These are phyloP conservation scores for Calonectria pseudoreteaudii DNA, from an alignment of 2,329 filamentous ascomycete genomes.

Conservation along the genomic window DNA sequence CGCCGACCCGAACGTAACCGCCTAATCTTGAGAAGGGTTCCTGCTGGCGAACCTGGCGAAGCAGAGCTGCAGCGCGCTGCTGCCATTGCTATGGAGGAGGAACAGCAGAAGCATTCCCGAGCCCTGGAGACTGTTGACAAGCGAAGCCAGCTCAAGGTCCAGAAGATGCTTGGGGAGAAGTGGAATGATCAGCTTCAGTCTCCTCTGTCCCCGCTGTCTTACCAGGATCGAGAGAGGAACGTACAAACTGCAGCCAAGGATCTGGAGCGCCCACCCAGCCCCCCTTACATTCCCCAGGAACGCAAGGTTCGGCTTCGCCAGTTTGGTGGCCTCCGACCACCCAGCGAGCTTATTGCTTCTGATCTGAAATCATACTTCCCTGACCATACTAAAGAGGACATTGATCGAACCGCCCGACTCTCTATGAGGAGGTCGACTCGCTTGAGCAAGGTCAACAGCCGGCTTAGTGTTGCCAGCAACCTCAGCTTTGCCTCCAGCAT, in stretches of 20 bases:
- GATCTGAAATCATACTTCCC: conserved; percentile 98
- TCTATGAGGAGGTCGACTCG: conserved; percentile 92
- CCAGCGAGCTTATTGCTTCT: conserved; percentile 96
- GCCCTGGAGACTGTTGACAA: conserved; percentile 75
- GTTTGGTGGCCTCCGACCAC: conserved; percentile 92
- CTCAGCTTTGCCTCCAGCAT: conserved; percentile 93
- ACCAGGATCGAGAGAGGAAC: conserved; percentile 76
- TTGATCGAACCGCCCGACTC: conserved; percentile 93
- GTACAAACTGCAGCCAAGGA: conserved; percentile 70
- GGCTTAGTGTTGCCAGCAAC: conserved; percentile 93
- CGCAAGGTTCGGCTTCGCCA: conserved; percentile 74
- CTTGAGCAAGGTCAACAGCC: conserved; percentile 91
- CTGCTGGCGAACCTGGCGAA: conserved; percentile 87
- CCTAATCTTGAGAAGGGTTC: conserved; percentile 92
- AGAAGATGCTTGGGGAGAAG: conserved; percentile 88
- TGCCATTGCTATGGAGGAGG: conserved; percentile 89
- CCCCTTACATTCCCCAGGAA: conserved; percentile 56
- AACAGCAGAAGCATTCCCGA: conserved; percentile 76
- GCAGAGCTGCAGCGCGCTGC: conserved; percentile 89
- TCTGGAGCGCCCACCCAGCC: conserved; percentile 66
- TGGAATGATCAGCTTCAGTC: conserved; percentile 85
- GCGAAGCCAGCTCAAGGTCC: conserved; percentile 86
- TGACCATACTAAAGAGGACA: conserved; percentile 91
- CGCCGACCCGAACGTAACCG: conserved; percentile 88
- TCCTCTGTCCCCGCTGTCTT: conserved; percentile 85